phyloP scores from a whole-genome alignment of 1,139 yeast genomes.

The Candida buenavistaensis region DNA sequence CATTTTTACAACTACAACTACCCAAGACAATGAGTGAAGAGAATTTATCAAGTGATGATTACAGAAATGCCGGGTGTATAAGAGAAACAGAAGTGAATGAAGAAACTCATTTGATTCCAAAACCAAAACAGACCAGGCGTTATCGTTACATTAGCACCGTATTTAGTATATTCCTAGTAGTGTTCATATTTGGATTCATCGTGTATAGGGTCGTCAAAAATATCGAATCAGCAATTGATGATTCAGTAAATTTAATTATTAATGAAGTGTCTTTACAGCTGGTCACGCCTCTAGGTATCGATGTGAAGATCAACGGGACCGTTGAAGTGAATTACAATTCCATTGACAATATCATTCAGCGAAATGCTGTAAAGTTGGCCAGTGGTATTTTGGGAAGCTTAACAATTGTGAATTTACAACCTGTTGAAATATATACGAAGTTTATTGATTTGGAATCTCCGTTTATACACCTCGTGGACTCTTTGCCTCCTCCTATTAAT shows the following conservation, averaged over 20 bases:
- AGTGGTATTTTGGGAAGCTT: slow-evolving; percentile 25
- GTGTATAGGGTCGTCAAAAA: slow-evolving; percentile 7
- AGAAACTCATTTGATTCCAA: too few relatives aligned
- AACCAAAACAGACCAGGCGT: too few relatives aligned
- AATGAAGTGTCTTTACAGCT: slow-evolving; percentile 20
- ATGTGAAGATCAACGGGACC: slow-evolving; percentile 25
- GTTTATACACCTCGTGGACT: slow-evolving; percentile 24
- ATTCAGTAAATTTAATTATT: slow-evolving; percentile 21
- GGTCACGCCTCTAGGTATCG: slow-evolving; percentile 25
- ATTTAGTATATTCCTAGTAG: background rate
- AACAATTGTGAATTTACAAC: slow-evolving; percentile 22
- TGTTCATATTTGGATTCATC: slow-evolving; percentile 1
- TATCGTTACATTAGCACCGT: background rate
- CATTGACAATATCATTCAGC: slow-evolving; percentile 21
- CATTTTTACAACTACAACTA: too few relatives aligned
- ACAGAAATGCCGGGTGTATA: too few relatives aligned
- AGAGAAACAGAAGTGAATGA: too few relatives aligned
- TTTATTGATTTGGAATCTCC: slow-evolving; percentile 19
- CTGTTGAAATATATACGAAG: slow-evolving; percentile 22
- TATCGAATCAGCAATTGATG: slow-evolving; percentile 16
- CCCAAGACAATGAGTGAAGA: too few relatives aligned
- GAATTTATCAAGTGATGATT: too few relatives aligned
- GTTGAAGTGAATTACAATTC: slow-evolving; percentile 26
- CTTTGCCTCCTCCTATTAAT: slow-evolving; percentile 25
- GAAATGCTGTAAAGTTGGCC: slow-evolving; percentile 20